These are phyloP conservation scores for Dactylellina parvicollis DNA, from an alignment of 2,329 filamentous ascomycete species.

Conservation along the genomic window DNA sequence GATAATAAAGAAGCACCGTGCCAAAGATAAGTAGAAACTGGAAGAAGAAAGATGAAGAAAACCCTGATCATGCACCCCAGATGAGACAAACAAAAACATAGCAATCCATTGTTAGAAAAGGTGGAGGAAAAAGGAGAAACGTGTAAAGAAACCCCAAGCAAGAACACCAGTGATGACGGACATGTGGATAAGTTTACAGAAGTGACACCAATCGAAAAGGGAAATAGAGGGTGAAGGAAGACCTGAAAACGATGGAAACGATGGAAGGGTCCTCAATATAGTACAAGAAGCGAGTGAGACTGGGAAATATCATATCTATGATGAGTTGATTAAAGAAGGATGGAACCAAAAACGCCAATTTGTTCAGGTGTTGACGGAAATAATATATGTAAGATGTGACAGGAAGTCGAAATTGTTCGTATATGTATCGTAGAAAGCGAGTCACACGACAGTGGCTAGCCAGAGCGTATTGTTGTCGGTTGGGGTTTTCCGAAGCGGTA, in stretches of 20 bases:
- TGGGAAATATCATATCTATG: constrained; percentile 22
- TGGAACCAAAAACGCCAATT: constrained; percentile 20
- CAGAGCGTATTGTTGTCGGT: not conserved
- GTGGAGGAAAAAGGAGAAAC: not conserved
- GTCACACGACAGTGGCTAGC: constrained; percentile 2
- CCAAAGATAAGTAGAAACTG: not conserved
- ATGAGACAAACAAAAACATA: not conserved
- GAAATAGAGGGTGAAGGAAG: not conserved
- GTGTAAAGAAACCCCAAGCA: constrained; percentile 5
- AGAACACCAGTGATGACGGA: constrained; percentile 32
- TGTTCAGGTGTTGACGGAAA: no score
- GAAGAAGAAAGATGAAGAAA: not conserved
- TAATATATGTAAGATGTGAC: no score
- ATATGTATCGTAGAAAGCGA: not conserved
- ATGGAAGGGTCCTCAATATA: constrained; percentile 12
- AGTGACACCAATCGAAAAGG: not conserved
- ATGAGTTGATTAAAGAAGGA: not conserved
- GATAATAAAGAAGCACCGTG: not conserved
- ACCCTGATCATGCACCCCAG: constrained; percentile 29
- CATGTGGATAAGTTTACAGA: constrained; percentile 7
- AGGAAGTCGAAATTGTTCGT: not conserved
- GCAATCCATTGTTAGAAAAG: not conserved
- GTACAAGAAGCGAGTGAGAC: constrained; percentile 39
- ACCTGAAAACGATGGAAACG: not conserved
- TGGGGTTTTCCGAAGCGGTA: not conserved